phyloP scores from a whole-genome alignment of 345 rosid genomes.

The Nasturtium officinale region DNA sequence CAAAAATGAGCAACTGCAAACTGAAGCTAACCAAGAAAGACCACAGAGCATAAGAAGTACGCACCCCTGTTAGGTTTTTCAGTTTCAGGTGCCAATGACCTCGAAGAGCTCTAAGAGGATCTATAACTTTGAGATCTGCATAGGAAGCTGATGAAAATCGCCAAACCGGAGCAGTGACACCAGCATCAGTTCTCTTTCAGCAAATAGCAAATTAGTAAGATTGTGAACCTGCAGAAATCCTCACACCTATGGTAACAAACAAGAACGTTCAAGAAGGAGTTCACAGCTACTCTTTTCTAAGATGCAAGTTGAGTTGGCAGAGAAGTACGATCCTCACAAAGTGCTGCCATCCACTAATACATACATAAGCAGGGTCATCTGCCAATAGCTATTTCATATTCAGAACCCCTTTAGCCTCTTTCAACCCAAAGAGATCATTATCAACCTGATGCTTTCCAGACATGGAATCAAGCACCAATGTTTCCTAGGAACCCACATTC shows the following conservation, averaged over 20 bases:
- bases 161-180: slow-evolving; percentile 71
- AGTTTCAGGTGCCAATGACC: slow-evolving; percentile 43
- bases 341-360: neutral
- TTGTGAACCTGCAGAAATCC: slow-evolving; percentile 50
- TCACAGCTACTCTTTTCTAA: slow-evolving; percentile 19
- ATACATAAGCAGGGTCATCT: neutral
- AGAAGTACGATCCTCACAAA: neutral
- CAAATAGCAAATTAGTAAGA: slow-evolving; percentile 58
- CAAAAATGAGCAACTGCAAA: neutral
- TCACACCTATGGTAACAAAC: slow-evolving; percentile 2
- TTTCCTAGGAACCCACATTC: neutral
- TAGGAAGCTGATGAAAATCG: slow-evolving; percentile 66
- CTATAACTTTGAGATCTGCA: no score
- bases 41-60: slow-evolving; percentile 24
- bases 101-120: slow-evolving; percentile 36
- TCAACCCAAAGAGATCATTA: neutral
- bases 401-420: neutral
- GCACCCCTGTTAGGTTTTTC: slow-evolving; percentile 52
- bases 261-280: slow-evolving; percentile 2
- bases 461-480: no score
- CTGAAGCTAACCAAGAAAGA: slow-evolving; percentile 10
- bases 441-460: no score
- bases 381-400: neutral
- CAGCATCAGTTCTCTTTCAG: slow-evolving; percentile 58
- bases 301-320: slow-evolving; percentile 10